phyloP scores from a whole-genome alignment of 345 rosid genomes.

The Bruguiera gymnorhiza region DNA sequence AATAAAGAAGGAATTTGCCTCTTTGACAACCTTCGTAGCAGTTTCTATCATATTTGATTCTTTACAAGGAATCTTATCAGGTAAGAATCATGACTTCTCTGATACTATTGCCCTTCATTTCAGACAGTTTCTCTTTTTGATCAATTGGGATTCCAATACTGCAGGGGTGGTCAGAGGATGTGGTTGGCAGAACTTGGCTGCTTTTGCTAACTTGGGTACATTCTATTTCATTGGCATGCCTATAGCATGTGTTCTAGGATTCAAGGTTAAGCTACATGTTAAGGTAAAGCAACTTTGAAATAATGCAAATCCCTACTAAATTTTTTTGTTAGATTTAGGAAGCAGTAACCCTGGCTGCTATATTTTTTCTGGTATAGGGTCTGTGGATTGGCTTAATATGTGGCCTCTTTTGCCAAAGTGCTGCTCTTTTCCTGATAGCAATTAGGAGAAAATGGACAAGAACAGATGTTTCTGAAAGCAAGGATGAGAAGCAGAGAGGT shows the following conservation, averaged over 20 bases:
- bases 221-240: conserved; percentile 57
- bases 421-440: conserved; percentile 41
- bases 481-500: background rate
- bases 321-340: background rate
- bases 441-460: conserved; percentile 48
- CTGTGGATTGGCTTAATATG: conserved; percentile 79
- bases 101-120: background rate
- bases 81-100: conserved; percentile 18
- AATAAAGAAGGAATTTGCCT: conserved; percentile 44
- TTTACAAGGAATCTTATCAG: conserved; percentile 65
- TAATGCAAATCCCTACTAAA: background rate
- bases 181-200: conserved; percentile 69
- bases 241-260: conserved; percentile 43
- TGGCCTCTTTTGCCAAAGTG: conserved; percentile 47
- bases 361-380: conserved; percentile 37
- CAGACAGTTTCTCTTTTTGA: background rate
- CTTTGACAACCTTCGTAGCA: conserved; percentile 55
- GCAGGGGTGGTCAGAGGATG: conserved; percentile 77
- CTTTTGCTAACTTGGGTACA: conserved; percentile 47
- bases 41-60: conserved; percentile 54
- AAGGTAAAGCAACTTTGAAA: conserved; percentile 36
- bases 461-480: conserved; percentile 14
- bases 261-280: conserved; percentile 44
- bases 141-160: background rate
- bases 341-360: background rate